These are phyloP conservation scores for Phaeosphaeriaceae sp. DNA, from an alignment of 2,329 filamentous ascomycete genomes.

Conservation along the genomic window DNA sequence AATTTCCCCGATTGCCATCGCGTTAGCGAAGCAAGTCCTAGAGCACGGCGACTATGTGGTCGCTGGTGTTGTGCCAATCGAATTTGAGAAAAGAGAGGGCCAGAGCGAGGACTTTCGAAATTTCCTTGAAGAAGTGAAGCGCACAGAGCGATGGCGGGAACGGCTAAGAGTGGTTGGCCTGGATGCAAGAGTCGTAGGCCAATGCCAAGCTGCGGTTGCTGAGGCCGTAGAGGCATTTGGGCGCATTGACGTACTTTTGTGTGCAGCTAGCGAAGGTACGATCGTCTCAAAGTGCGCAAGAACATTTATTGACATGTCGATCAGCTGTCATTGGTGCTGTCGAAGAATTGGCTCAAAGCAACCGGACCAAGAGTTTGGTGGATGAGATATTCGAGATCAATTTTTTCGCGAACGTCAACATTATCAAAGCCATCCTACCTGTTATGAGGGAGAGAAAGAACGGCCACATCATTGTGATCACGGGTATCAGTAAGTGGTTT, in stretches of 20 bases:
- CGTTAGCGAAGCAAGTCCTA: constrained; percentile 80
- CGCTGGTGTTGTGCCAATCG: constrained; percentile 78
- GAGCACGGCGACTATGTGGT: constrained; percentile 92
- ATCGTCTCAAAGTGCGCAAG: background rate
- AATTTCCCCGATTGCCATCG: constrained; percentile 82
- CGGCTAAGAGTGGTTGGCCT: constrained; percentile 70
- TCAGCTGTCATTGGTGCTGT: constrained; percentile 86
- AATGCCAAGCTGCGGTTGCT: constrained; percentile 85
- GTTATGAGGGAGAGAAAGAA: constrained; percentile 79
- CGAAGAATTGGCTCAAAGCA: constrained; percentile 81
- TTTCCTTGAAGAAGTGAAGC: constrained; percentile 73
- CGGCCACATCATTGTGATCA: constrained; percentile 89
- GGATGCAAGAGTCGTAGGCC: constrained; percentile 66
- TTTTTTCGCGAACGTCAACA: constrained; percentile 95
- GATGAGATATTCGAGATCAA: constrained; percentile 93
- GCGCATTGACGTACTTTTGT: constrained; percentile 86
- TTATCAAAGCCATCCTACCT: constrained; percentile 87
- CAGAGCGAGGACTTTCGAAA: constrained; percentile 80
- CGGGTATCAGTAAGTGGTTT: constrained; percentile 75
- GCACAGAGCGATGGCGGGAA: constrained; percentile 80
- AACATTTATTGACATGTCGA: background rate
- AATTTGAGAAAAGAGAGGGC: constrained; percentile 73
- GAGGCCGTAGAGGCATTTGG: constrained; percentile 86
- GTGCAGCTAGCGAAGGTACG: constrained; percentile 83
- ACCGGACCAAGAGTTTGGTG: constrained; percentile 77